Evolutionary conservation across 768 basidiomycete species (phyloP), one percentile per base, ranked within the genome.

Genomic region (Panus rudis): DNA sequence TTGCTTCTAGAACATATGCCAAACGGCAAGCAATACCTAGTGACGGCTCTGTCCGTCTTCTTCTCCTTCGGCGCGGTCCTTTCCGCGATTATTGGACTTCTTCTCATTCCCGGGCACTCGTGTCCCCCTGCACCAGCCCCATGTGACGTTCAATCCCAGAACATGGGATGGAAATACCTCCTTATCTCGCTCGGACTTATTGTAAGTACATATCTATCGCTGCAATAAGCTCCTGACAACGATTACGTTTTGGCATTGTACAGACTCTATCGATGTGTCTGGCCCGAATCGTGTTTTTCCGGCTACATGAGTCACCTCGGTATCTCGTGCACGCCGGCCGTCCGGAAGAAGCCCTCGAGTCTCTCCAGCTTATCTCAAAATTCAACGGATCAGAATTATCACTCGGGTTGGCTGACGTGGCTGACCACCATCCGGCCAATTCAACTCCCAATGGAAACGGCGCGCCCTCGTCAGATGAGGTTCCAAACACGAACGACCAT

Each of bases 21-120:
- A 2, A 79, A 83, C 50, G 77, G 78, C n/a, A 91, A 92, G 50
- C 81, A 92, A 54, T 92, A 94, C 59, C 76, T 98, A 23, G 82
- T 97, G 41, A 94, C 91, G 0, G 85, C 84, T 0, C 75, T 96
- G 19, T 92, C 91, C 4, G 77, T 92, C n/a, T 98, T 97, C 69
- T 97, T 97, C 70, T 92, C 91, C 5, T 64, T 96, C 28, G 94
- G 94, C 35, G 82, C 93, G 0, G 89, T 98, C 32, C 60, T 96
- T 4, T 70, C 91, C 2, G 90, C 92, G 0, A 58, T 91, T 8
- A 78, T 93, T 26, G 90, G 81, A 27, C 74, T 93, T 25, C 41
- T 84, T 37, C 72, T 92, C 41, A 75, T 99, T 26, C 96, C 96
- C 1, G 65, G 71, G 13, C 72, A 76, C 51, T 87, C 87, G 0